Percentiles rank a stretch among this genome's conserved stretches.
Conservation (phyloP, 75 land plant species). For the Azolla pinnata region DNA sequence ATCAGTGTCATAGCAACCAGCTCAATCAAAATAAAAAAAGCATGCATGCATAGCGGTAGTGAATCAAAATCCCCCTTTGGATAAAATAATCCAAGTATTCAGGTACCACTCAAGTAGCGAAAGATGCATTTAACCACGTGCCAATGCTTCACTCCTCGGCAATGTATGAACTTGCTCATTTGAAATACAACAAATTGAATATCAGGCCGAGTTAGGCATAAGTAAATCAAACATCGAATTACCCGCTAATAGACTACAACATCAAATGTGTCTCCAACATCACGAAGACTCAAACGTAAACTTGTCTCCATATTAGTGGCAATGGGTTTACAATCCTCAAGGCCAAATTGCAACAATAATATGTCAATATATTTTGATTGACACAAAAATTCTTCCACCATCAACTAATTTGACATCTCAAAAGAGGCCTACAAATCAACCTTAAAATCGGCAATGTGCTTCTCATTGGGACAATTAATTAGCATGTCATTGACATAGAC, state of each 20-base stretch:
- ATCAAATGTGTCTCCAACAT: neutral
- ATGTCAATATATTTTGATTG: neutral
- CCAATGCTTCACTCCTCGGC: conserved; percentile 1
- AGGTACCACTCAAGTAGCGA: conserved; percentile 1
- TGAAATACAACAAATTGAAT: neutral
- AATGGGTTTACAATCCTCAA: conserved; percentile 1
- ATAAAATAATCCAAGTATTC: neutral
- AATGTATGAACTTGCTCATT: neutral
- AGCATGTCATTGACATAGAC: conserved; percentile 20
- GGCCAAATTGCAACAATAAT: neutral
- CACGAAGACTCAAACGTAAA: conserved; percentile 1
- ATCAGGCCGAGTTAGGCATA: neutral
- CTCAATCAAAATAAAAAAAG: neutral
- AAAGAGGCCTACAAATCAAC: neutral
- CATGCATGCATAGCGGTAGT: neutral
- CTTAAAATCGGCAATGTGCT: neutral
- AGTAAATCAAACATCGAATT: neutral
- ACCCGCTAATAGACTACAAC: neutral
- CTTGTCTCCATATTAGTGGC: neutral
- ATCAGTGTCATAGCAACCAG: neutral
- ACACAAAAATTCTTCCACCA: neutral
- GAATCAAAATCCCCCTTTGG: neutral
- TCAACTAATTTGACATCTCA: neutral
- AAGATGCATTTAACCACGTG: neutral
- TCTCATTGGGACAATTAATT: neutral